Evolutionary conservation across 1,284 basidiomycete genomes (phyloP), one percentile per base, ranked within the genome.

Genomic region (Ganoderma multipileum): DNA sequence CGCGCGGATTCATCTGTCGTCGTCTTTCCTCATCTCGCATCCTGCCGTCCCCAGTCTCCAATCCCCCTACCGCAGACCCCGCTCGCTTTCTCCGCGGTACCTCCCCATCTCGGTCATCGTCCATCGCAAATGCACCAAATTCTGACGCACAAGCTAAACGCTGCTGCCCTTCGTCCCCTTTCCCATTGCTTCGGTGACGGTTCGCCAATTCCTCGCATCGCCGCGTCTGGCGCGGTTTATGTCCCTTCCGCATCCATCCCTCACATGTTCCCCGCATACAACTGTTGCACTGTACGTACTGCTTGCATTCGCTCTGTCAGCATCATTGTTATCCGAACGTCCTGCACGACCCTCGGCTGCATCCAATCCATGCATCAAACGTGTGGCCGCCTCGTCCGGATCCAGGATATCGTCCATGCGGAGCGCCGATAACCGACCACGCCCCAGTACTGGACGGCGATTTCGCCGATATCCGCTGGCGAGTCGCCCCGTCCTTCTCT

Each of bases 131-230:
- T 69, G 44, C 67, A 61, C 65, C 61, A 61, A 66, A 41, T 68
- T 50, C 52, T 44, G 64, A 57, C 47, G 63, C 57, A 52, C 63
- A 58, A 44, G 55, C 28, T 38, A 50, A 54, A 33, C 33, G 33
- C 42, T 57, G 50, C 52, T 57, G 28, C 44, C 44, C 47, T 33
- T 30, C 36, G 38, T 39, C 62, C 26, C 41, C 57, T 23, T 50
- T 39, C 28, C 64, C 68, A 36, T 65, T 50, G 38, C 62, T 42
- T 61, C 60, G 68, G 67, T 57, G 55, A 44, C 64, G 66, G 50
- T 57, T 67, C 62, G 71, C 68, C 65, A 70, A 60, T 52, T 64
- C 68, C 55, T 70, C 68, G 71, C 67, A 63, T 38, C n/a, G n/a
- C 65, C 64, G 50, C 68, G 28, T 57, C 30, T 36, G 44, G 55